Conservation (phyloP, 768 basidiomycete species). For the Suillus clintonianus region DNA sequence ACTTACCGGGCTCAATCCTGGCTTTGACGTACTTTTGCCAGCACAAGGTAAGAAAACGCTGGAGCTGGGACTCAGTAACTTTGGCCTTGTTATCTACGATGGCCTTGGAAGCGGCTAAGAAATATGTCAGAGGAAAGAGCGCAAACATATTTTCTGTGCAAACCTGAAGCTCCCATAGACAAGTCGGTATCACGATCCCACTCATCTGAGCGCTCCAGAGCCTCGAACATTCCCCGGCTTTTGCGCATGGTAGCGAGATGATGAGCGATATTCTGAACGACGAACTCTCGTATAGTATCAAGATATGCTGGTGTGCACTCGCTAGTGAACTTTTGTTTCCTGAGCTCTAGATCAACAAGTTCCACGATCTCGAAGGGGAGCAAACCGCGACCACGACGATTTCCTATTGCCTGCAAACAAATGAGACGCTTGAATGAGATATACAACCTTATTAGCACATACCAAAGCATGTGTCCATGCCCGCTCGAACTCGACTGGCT, state of each 20-base stretch:
- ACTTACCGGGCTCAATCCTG: slow-evolving; percentile 88
- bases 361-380: slow-evolving; percentile 87
- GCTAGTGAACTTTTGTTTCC: slow-evolving; percentile 55
- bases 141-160: slow-evolving; percentile 19
- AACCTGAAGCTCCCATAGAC: slow-evolving; percentile 73
- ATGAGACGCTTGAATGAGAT: slow-evolving; percentile 8
- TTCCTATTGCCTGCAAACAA: slow-evolving; percentile 58
- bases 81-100: slow-evolving; percentile 90
- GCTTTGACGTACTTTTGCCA: slow-evolving; percentile 93
- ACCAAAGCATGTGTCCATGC: slow-evolving; percentile 87
- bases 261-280: slow-evolving; percentile 64
- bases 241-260: slow-evolving; percentile 68
- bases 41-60: slow-evolving; percentile 80
- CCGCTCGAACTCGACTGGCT: slow-evolving; percentile 87
- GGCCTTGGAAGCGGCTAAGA: slow-evolving; percentile 61
- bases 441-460: slow-evolving; percentile 19
- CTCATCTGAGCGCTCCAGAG: slow-evolving; percentile 68
- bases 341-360: slow-evolving; percentile 65
- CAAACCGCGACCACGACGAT: slow-evolving; percentile 60
- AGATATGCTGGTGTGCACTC: slow-evolving; percentile 77
- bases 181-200: slow-evolving; percentile 81
- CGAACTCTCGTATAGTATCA: slow-evolving; percentile 67
- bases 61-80: slow-evolving; percentile 82
- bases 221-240: slow-evolving; percentile 81
- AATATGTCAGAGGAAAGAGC: slow-evolving; percentile 6